Conservation (phyloP, 306 rosid genomes). For the Crataegus laevigata region DNA sequence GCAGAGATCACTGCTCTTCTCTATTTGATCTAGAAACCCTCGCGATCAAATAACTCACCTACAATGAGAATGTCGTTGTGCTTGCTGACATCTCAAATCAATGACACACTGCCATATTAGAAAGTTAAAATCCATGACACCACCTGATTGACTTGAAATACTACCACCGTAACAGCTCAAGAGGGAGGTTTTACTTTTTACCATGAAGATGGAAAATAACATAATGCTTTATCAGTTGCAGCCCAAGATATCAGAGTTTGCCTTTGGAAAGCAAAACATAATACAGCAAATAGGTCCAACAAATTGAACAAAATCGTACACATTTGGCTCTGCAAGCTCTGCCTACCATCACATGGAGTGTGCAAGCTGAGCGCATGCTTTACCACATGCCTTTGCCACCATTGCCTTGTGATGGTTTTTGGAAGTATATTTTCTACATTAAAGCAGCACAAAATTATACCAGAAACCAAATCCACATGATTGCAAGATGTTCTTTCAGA, state of each 20-base stretch:
- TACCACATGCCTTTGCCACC: not conserved
- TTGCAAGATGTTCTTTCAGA: not conserved
- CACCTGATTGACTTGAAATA: no score
- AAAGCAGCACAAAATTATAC: not conserved
- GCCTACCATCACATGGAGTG: not conserved
- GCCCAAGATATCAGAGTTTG: not conserved
- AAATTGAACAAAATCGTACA: not conserved
- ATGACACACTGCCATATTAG: no score
- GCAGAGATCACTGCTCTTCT: no score
- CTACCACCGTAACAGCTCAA: not conserved
- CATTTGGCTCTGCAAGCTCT: not conserved
- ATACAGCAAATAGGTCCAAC: not conserved
- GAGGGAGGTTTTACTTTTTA: not conserved
- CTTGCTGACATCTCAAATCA: not conserved
- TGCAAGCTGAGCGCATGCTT: not conserved
- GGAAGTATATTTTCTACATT: not conserved
- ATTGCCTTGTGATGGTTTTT: not conserved
- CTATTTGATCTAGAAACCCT: no score
- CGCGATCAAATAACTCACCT: no score
- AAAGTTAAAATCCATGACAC: no score
- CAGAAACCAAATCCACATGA: not conserved
- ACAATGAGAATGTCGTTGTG: no score
- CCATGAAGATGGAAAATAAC: not conserved
- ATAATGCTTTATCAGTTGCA: not conserved
- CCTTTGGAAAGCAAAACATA: not conserved